These are phyloP conservation scores for Marasmius oreades DNA, from an alignment of 1,284 basidiomycete genomes.

Conservation along the genomic window DNA sequence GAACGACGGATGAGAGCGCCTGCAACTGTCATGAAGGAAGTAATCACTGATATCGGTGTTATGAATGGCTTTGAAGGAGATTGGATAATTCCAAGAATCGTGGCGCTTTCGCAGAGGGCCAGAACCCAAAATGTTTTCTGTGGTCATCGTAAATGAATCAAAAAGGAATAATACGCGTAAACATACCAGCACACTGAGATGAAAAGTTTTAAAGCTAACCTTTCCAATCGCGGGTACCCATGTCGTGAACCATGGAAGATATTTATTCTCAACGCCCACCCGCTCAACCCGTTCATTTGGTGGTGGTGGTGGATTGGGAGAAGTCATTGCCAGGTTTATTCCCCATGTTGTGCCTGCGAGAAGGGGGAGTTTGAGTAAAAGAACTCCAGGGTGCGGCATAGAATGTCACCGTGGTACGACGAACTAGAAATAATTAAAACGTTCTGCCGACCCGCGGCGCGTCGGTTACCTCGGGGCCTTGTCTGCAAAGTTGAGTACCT, in stretches of 20 bases:
- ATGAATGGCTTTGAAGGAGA: neutral
- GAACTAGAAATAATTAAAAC: too few species aligned
- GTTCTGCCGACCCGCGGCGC: too few species aligned
- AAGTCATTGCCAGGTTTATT: constrained; percentile 4
- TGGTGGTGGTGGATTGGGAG: neutral
- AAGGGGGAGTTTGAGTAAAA: neutral
- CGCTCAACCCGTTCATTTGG: neutral
- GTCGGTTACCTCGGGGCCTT: too few species aligned
- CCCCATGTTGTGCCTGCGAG: constrained; percentile 3
- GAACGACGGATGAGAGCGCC: neutral
- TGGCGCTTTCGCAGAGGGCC: neutral
- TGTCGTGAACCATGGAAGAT: neutral
- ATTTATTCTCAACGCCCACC: neutral
- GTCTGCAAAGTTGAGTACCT: too few species aligned
- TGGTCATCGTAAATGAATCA: neutral
- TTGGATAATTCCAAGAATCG: neutral
- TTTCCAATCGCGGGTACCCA: neutral
- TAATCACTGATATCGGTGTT: neutral
- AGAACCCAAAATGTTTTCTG: neutral
- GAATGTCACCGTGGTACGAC: too few species aligned
- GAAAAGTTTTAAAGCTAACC: neutral
- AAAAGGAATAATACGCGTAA: neutral
- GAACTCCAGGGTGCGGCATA: neutral
- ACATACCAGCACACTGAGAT: neutral
- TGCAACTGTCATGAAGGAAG: neutral